Conservation (phyloP, 805 yeast genomes). For the Candida morakotiae region DNA sequence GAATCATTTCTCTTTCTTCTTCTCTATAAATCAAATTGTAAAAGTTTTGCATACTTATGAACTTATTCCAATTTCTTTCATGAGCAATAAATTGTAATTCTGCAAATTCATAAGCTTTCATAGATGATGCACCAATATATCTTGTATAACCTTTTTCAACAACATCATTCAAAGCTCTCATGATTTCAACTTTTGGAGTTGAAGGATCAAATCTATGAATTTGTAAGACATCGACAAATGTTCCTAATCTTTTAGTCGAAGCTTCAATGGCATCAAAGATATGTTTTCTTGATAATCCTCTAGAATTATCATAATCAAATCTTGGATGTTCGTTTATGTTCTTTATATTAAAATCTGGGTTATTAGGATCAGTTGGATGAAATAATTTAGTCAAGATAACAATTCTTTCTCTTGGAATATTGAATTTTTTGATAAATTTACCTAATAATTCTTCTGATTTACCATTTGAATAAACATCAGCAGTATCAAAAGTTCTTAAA, state of each 20-base stretch:
- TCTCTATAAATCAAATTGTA: constrained; percentile 59
- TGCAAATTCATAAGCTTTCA: constrained; percentile 53
- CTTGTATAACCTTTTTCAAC: constrained; percentile 45
- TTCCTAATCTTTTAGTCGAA: constrained; percentile 45
- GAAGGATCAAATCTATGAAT: constrained; percentile 51
- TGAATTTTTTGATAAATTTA: constrained; percentile 17
- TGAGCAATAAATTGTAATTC: constrained; percentile 56
- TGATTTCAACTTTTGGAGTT: constrained; percentile 37
- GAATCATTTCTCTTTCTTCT: constrained; percentile 61
- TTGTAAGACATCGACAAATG: constrained; percentile 52
- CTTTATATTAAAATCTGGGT: constrained; percentile 4
- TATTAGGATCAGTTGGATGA: constrained; percentile 10
- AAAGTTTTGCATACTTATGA: constrained; percentile 55
- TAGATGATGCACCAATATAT: constrained; percentile 62
- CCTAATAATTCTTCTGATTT: constrained; percentile 16
- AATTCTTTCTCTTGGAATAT: constrained; percentile 17
- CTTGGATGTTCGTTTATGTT: constrained; percentile 3
- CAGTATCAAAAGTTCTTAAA: constrained; percentile 20
- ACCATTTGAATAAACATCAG: constrained; percentile 20
- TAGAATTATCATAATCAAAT: constrained; percentile 21
- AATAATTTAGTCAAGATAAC: constrained; percentile 18
- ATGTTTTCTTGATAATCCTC: constrained; percentile 37
- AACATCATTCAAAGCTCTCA: constrained; percentile 55
- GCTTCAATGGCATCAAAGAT: constrained; percentile 41
- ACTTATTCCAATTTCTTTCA: constrained; percentile 51